phyloP scores from a whole-genome alignment of 2,329 filamentous ascomycete genomes.

The Penicillium sp. region DNA sequence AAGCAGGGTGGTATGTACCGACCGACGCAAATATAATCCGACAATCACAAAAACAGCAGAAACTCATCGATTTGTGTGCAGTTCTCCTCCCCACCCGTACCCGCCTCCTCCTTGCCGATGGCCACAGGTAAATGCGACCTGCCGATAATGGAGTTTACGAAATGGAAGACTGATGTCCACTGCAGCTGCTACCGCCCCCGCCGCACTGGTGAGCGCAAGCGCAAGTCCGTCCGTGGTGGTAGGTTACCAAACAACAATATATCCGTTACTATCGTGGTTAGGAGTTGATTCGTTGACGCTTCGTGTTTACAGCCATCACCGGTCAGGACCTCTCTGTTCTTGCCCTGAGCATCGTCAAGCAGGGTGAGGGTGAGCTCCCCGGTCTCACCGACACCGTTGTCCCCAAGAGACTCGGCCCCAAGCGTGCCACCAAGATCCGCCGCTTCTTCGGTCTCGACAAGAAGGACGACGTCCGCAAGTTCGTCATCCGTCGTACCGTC shows the following conservation, averaged over 20 bases:
- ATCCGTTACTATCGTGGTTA: too few species aligned
- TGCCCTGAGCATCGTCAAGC: slow-evolving; percentile 92
- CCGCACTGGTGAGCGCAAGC: slow-evolving; percentile 96
- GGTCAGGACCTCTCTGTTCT: slow-evolving; percentile 90
- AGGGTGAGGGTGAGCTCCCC: slow-evolving; percentile 87
- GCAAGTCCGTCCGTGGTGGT: slow-evolving; percentile 94
- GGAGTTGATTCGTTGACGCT: too few species aligned
- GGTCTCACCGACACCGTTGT: slow-evolving; percentile 95
- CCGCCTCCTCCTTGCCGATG: slow-evolving; percentile 85
- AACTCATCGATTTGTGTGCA: slow-evolving; percentile 38
- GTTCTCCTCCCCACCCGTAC: slow-evolving; percentile 90
- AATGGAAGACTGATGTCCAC: too few species aligned
- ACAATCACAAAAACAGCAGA: too few species aligned
- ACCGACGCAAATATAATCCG: too few species aligned
- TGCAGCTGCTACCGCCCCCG: slow-evolving; percentile 97
- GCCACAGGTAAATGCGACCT: too few species aligned
- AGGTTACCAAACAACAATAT: too few species aligned
- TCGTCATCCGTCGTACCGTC: slow-evolving; percentile 98
- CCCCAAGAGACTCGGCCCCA: slow-evolving; percentile 98
- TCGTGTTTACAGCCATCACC: too few species aligned
- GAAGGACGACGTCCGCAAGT: slow-evolving; percentile 99
- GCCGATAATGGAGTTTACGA: too few species aligned
- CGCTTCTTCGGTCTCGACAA: slow-evolving; percentile 99
- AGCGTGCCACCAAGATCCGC: slow-evolving; percentile 99
- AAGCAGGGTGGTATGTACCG: slow-evolving; percentile 78